Base-by-base conservation (phyloP, 345 rosid genomes). In the Rubroshorea leprosula region DNA sequence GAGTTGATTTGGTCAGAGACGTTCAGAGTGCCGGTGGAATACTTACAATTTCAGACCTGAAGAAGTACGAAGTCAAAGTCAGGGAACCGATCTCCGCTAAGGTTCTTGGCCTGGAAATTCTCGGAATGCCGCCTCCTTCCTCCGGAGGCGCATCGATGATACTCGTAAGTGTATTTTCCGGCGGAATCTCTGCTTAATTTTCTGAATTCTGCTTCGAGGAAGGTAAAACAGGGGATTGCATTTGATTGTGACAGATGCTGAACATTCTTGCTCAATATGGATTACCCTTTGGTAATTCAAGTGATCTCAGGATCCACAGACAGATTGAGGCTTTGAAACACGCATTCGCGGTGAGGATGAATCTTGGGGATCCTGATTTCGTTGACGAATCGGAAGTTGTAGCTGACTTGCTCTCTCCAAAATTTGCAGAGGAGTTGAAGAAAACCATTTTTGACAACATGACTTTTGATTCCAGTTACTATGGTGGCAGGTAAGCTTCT, bases 101-200 rank as follows among this genome's bases (percentile, higher is more conserved):
- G 4, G 23, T 83, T 65, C 55, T 75, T 23, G 87, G 83, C 55
- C 69, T 72, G 18, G 27, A 64, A 60, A 24, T 86, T 16, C 65
- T 81, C 1, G 66, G 83, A 49, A 83, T 81, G 87, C 89, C 87
- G 43, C 87, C 89, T 15, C 89, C 94, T 64, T 79, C 87, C 26
- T 68, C 83, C 0, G 87, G 89, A 3, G 84, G 79, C 5, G 70
- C 77, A 21, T 68, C 84, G 25, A 73, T 83, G 84, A 62, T 64
- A 19, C 80, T 85, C 24, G 86, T 80, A 72, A 76, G 78, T 60
- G 10, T 31, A 48, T 41, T 17, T 5, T 9, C 9, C 3, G 12
- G 9, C 41, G 1, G 1, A 35, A 2, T 35, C 12, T 2, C n/a
- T n/a, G n/a, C n/a, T n/a, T n/a, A n/a, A n/a, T n/a, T n/a, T n/a